Evolutionary conservation across 208 protist genomes (phyloP), one percentile per base, ranked within the genome.

Genomic region (Leishmania gerbilli): DNA sequence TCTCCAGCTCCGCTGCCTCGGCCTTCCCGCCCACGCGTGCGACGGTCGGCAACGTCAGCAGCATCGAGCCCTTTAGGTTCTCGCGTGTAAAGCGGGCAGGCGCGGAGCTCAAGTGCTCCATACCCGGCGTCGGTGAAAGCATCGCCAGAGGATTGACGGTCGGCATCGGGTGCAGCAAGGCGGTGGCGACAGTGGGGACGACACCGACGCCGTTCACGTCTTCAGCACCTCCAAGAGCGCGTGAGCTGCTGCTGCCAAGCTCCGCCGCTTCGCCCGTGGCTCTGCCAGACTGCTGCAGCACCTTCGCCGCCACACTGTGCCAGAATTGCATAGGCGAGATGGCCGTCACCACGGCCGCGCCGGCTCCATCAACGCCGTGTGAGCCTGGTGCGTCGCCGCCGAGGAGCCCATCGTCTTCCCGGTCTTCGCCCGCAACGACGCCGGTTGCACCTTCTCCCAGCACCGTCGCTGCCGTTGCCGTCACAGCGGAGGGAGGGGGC

Each of bases 11-110:
- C 15, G 47, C 77, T 27, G 72, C 47, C 24, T 47, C 56, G 45
- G 47, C 27, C 31, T 15, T n/a, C 27, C 40, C 45, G 17, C 82
- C 77, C 1, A 74, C 47, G 8, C 82, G 71, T 4, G 79, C 82
- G 8, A 74, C 83, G n/a, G 74, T 55, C 27, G 86, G 86, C 27
- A 72, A n/a, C 42, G 79, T 79, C 58, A 86, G 53, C 64, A 89
- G 77, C 77, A 89, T 89, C n/a, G 86, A 89, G 24, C 83, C 80
- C 51, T 81, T 83, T 31, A 89, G 64, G 31, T 74, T 79, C 13
- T 83, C 79, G 37, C 11, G 51, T 9, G 53, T 64, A 42, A 83
- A 83, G 24, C 49, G 27, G 4, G 82, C 7, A n/a, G 7, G 56
- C 9, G 58, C 31, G 21, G 58, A 19, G 56, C 42, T 60, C 65